Conservation (phyloP, 176 grass and related monocot species). For the Otatea glauca region DNA sequence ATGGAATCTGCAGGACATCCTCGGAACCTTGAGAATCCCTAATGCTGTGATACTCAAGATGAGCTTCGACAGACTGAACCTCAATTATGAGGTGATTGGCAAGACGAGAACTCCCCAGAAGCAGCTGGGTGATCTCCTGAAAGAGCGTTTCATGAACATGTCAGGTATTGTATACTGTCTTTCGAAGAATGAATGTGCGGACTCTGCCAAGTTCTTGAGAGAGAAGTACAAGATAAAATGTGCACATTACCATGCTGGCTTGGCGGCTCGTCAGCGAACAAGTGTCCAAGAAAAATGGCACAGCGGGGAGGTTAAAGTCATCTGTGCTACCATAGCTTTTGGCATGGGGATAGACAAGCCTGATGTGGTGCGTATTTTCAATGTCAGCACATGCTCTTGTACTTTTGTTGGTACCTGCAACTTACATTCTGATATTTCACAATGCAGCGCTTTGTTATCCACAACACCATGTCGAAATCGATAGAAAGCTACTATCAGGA, state of each 20-base stretch:
- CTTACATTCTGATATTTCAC: constrained; percentile 29
- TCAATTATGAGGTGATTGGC: constrained; percentile 73
- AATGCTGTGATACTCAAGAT: constrained; percentile 71
- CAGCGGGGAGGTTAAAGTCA: constrained; percentile 71
- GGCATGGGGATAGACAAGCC: constrained; percentile 98
- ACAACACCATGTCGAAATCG: constrained; percentile 89
- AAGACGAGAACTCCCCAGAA: constrained; percentile 70
- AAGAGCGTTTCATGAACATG: constrained; percentile 72
- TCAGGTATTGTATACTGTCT: constrained; percentile 89
- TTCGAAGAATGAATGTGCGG: constrained; percentile 84
- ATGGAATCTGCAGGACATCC: constrained; percentile 67
- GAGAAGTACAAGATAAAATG: constrained; percentile 80
- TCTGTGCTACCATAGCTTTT: constrained; percentile 93
- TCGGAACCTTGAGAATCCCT: constrained; percentile 64
- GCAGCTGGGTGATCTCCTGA: constrained; percentile 76
- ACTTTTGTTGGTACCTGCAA: background rate
- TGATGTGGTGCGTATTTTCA: constrained; percentile 66
- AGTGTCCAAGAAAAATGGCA: constrained; percentile 90
- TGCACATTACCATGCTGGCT: constrained; percentile 81
- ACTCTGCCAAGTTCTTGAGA: constrained; percentile 81
- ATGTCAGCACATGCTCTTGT: background rate
- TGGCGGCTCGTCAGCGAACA: constrained; percentile 63
- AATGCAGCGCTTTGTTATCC: constrained; percentile 79
- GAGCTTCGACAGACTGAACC: constrained; percentile 86
- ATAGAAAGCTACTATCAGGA: constrained; percentile 99